Conservation (phyloP, 2,329 filamentous ascomycete genomes). For the Fonsecaea pugnacius region DNA sequence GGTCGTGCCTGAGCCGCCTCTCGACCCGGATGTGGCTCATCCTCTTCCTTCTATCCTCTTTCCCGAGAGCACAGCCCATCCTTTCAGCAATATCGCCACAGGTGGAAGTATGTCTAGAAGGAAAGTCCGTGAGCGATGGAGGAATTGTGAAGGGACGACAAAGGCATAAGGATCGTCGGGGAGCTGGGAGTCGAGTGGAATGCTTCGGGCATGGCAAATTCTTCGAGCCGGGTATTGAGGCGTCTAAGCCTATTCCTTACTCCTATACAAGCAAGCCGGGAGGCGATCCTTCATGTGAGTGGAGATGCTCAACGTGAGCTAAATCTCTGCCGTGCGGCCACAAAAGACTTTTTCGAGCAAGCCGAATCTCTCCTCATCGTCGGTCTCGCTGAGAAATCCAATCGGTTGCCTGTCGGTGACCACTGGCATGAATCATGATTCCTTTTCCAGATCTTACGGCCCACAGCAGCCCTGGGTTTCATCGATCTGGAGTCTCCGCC, state of each 20-base stretch:
- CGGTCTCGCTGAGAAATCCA: not conserved
- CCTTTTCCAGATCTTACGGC: not conserved
- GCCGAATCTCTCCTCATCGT: not conserved
- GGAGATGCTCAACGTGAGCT: conserved; percentile 11
- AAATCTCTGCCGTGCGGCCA: not conserved
- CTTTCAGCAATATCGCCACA: conserved; percentile 44
- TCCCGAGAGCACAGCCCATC: conserved; percentile 99
- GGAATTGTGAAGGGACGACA: not conserved
- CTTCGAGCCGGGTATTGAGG: not conserved
- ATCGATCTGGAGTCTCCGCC: not conserved
- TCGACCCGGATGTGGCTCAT: conserved; percentile 99
- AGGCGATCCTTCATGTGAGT: not conserved
- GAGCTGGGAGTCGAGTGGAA: not conserved
- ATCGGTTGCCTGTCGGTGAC: not conserved
- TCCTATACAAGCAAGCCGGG: not conserved
- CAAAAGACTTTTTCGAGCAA: not conserved
- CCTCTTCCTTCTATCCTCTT: conserved; percentile 99
- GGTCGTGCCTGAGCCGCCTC: conserved; percentile 97
- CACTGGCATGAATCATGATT: not conserved
- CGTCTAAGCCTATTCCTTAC: not conserved
- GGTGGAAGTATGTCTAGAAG: not conserved
- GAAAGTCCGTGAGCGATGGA: not conserved
- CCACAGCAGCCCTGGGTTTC: not conserved
- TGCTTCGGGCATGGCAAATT: not conserved
- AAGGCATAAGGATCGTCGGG: not conserved